Evolutionary conservation across 2,329 filamentous ascomycete species (phyloP).

Genomic region (Elsinoe fawcettii): DNA sequence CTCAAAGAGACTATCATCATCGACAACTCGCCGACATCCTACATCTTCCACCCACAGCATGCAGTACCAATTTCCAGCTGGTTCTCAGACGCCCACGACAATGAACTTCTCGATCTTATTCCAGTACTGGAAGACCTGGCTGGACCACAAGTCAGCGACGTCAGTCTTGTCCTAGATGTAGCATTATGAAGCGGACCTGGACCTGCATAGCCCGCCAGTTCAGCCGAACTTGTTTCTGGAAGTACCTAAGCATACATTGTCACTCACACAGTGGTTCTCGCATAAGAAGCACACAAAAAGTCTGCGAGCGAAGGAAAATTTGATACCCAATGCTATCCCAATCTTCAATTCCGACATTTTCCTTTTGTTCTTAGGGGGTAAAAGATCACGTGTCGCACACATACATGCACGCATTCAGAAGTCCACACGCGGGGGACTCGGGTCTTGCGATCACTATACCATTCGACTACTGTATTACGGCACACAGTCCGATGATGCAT

Average conservation of each 20-base stretch:
- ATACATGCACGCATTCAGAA: slow-evolving; percentile 3
- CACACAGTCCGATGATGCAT: slow-evolving; percentile 7
- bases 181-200: slow-evolving; percentile 42
- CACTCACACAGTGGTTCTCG: background rate
- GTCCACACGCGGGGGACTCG: background rate
- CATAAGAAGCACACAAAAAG: slow-evolving; percentile 3
- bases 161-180: slow-evolving; percentile 95
- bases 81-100: slow-evolving; percentile 99
- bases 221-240: background rate
- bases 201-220: background rate
- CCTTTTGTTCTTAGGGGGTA: slow-evolving; percentile 4
- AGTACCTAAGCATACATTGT: slow-evolving; percentile 3
- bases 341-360: background rate
- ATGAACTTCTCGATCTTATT: slow-evolving; percentile 94
- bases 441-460: background rate
- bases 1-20: slow-evolving; percentile 98
- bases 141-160: slow-evolving; percentile 78
- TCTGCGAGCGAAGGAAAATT: slow-evolving; percentile 3
- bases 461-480: slow-evolving; percentile 7
- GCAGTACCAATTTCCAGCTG: slow-evolving; percentile 98
- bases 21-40: slow-evolving; percentile 97
- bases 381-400: background rate
- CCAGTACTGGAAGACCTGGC: slow-evolving; percentile 97
- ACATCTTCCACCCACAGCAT: slow-evolving; percentile 99
- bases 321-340: slow-evolving; percentile 10